phyloP scores from a whole-genome alignment of 2,329 filamentous ascomycete genomes.

The Stemphylium lycopersici region DNA sequence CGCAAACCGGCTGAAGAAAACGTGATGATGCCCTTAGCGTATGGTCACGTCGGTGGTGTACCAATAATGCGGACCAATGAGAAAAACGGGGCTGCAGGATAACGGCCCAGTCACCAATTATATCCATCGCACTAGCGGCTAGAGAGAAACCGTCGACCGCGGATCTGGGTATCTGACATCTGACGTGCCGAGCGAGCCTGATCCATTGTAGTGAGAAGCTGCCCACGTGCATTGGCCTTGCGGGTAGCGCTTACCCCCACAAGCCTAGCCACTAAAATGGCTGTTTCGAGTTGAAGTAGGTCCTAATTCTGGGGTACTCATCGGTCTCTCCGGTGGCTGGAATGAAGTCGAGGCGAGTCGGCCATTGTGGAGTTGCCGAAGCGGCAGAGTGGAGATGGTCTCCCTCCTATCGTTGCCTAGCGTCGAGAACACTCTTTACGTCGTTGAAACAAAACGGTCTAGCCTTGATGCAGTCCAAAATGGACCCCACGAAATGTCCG shows the following conservation, averaged over 20 bases:
- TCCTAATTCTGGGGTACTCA: not conserved
- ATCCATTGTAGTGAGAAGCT: not conserved
- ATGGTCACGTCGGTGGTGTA: not conserved
- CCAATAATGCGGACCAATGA: not conserved
- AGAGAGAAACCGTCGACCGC: conserved; percentile 2
- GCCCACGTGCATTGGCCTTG: conserved; percentile 6
- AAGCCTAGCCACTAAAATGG: not conserved
- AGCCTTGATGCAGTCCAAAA: not conserved
- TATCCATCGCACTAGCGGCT: not conserved
- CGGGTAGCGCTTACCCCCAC: conserved; percentile 8
- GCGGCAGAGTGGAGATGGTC: not conserved
- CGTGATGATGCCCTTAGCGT: not conserved
- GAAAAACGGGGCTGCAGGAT: not conserved
- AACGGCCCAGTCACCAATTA: conserved; percentile 2
- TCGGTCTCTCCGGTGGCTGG: conserved; percentile 2
- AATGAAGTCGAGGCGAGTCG: not conserved
- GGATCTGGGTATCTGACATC: conserved; percentile 11
- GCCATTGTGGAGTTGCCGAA: not conserved
- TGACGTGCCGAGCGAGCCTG: conserved; percentile 5
- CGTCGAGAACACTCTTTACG: not conserved
- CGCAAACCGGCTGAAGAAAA: not conserved
- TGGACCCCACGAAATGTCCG: not conserved
- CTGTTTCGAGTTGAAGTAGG: not conserved
- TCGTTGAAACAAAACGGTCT: not conserved
- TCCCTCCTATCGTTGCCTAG: not conserved